These are phyloP conservation scores for Phytophthora sp. DNA, from an alignment of 352 stramenopile genomes.

Conservation along the genomic window DNA sequence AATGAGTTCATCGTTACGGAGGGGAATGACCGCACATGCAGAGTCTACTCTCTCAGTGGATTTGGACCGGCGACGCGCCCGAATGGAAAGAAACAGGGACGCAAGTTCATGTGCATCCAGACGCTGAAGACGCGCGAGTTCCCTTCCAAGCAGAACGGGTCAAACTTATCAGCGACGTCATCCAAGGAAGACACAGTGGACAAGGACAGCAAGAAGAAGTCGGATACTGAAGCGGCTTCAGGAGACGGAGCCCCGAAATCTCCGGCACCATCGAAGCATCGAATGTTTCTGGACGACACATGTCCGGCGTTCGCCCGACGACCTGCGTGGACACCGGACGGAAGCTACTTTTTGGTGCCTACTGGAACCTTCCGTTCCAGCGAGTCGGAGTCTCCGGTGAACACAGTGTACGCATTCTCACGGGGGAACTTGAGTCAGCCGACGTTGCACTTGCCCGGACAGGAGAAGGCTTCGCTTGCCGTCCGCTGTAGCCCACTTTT, in stretches of 20 bases:
- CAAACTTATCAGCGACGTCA: conserved; percentile 2
- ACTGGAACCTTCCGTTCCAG: conserved; percentile 73
- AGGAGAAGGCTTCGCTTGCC: conserved; percentile 93
- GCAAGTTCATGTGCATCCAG: conserved; percentile 79
- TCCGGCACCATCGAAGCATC: conserved; percentile 54
- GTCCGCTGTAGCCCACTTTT: conserved; percentile 94
- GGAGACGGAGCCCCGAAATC: conserved; percentile 23
- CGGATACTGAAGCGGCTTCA: background rate
- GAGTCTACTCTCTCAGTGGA: conserved; percentile 89
- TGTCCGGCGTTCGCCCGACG: conserved; percentile 95
- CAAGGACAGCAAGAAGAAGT: conserved; percentile 14
- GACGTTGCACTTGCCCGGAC: conserved; percentile 90
- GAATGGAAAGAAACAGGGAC: conserved; percentile 68
- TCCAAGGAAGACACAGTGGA: conserved; percentile 20
- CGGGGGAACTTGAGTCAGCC: conserved; percentile 92
- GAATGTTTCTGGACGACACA: conserved; percentile 94
- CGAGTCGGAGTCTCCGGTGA: conserved; percentile 47
- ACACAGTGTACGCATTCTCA: conserved; percentile 95
- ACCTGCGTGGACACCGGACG: conserved; percentile 93
- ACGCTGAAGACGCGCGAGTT: conserved; percentile 84
- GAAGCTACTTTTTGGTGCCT: conserved; percentile 91
- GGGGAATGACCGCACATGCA: conserved; percentile 94
- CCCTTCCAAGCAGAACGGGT: conserved; percentile 4
- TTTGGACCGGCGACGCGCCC: conserved; percentile 55
- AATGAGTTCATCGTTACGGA: conserved; percentile 94